These are phyloP conservation scores for Talaromyces marneffei DNA, from an alignment of 2,329 filamentous ascomycete genomes.

Conservation along the genomic window DNA sequence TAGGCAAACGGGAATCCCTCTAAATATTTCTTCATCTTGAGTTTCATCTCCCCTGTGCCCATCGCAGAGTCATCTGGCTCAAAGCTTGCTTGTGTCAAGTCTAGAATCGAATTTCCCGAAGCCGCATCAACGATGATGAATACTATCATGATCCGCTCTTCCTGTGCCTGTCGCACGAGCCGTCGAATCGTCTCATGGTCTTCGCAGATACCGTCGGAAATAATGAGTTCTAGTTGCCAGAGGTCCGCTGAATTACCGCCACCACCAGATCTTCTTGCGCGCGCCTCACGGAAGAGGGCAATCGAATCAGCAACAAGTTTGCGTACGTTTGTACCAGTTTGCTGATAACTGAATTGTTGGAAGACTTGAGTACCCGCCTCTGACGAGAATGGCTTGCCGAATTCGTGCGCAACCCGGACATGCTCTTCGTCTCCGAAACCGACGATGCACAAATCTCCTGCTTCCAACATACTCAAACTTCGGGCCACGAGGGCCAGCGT, in stretches of 20 bases:
- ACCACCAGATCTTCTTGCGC: conserved; percentile 51
- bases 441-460: conserved; percentile 84
- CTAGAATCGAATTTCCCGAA: conserved; percentile 59
- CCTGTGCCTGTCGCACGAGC: conserved; percentile 78
- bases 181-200: conserved; percentile 78
- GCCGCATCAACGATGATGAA: conserved; percentile 87
- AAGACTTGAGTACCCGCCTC: conserved; percentile 80
- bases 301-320: conserved; percentile 72
- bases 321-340: conserved; percentile 79
- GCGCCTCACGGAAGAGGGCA: conserved; percentile 71
- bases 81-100: conserved; percentile 83
- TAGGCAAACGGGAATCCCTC: conserved; percentile 96
- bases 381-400: conserved; percentile 72
- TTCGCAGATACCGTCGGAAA: conserved; percentile 90
- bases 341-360: conserved; percentile 76
- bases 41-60: conserved; percentile 55
- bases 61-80: conserved; percentile 55
- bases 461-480: conserved; percentile 85
- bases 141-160: conserved; percentile 95
- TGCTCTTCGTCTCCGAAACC: conserved; percentile 70
- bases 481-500: conserved; percentile 88
- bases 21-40: conserved; percentile 84
- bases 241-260: conserved; percentile 57
- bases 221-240: conserved; percentile 90
- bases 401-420: conserved; percentile 78